Conservation (phyloP, 148 eudicot genomes). For the Chenopodium formosanum region DNA sequence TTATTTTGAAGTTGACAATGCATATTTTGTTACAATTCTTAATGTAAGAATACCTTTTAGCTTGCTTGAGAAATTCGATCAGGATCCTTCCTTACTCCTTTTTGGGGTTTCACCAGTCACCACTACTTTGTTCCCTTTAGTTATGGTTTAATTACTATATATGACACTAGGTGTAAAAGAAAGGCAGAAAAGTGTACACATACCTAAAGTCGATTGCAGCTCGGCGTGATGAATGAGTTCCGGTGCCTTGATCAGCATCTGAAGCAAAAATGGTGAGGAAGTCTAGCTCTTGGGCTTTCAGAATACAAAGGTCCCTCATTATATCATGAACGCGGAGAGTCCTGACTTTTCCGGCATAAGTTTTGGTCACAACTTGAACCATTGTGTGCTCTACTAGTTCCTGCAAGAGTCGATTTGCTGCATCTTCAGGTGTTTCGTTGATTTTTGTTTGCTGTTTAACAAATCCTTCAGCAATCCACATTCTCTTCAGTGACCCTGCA, state of each 20-base stretch:
- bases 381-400: constrained; percentile 28
- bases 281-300: constrained; percentile 22
- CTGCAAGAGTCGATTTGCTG: constrained; percentile 22
- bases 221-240: constrained; percentile 15
- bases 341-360: constrained; percentile 21
- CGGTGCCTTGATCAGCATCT: background rate
- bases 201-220: constrained; percentile 23
- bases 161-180: no score
- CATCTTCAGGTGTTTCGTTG: constrained; percentile 23
- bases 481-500: constrained; percentile 16
- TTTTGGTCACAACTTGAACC: constrained; percentile 30
- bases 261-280: constrained; percentile 13
- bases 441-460: background rate
- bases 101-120: no score
- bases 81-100: no score
- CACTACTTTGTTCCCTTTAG: no score
- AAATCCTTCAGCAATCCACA: constrained; percentile 37
- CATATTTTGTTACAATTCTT: no score
- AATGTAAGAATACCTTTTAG: no score
- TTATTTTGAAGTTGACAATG: no score
- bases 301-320: constrained; percentile 36
- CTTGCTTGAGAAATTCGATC: no score
- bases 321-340: constrained; percentile 30
- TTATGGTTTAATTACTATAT: no score
- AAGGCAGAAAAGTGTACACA: no score